Conservation (phyloP, 306 rosid genomes). For the cucumber (Cucumis sativus) region DNA sequence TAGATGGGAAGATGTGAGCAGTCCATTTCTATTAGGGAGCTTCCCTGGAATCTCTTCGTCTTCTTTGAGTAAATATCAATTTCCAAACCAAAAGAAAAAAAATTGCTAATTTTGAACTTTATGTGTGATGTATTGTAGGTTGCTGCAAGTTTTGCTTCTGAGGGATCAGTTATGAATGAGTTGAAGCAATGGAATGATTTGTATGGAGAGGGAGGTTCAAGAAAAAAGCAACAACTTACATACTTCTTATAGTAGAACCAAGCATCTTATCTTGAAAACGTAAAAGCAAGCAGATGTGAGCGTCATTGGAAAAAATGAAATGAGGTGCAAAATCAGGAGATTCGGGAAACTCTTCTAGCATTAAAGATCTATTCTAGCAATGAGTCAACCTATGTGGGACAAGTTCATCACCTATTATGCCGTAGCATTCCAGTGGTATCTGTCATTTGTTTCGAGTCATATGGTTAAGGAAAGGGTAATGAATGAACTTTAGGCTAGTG, state of each 20-base stretch:
- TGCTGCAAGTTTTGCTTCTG: constrained; percentile 83
- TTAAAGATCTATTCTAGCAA: not conserved
- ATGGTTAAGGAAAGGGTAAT: not conserved
- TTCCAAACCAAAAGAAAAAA: not conserved
- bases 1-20: not conserved
- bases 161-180: constrained; percentile 79
- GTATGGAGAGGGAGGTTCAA: constrained; percentile 92
- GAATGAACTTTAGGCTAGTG: constrained; percentile 11
- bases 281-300: not conserved
- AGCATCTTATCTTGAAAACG: not conserved
- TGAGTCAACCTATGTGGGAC: not conserved
- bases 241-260: constrained; percentile 53
- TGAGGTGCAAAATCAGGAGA: not conserved
- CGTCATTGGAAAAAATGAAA: not conserved
- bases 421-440: not conserved
- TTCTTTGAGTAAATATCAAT: not conserved
- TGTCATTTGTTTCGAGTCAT: constrained; percentile 1
- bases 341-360: not conserved
- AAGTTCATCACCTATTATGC: not conserved
- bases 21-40: not conserved
- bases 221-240: constrained; percentile 86
- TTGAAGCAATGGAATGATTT: constrained; percentile 86
- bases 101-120: too few species aligned
- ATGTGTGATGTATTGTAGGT: constrained; percentile 32
- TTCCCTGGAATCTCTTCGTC: not conserved